phyloP scores from a whole-genome alignment of 129 eudicot species.

The Arctium lappa region DNA sequence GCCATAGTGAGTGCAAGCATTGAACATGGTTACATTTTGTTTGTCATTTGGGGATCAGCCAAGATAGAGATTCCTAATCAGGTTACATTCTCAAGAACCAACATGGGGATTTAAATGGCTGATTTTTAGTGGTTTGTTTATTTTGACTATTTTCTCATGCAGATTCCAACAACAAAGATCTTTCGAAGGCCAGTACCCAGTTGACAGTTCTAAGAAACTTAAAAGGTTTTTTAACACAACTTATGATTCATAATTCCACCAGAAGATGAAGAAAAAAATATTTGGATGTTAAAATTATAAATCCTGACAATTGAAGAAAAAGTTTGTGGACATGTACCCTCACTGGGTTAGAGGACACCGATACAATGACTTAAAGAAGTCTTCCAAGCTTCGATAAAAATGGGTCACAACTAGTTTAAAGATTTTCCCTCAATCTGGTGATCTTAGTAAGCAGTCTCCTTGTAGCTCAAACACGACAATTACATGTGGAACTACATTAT shows the following conservation, averaged over 20 bases:
- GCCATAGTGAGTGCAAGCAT: neutral
- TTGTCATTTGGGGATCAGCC: neutral
- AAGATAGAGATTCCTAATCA: neutral
- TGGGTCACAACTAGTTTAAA: neutral
- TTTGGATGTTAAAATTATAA: neutral
- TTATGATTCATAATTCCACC: neutral
- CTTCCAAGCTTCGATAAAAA: neutral
- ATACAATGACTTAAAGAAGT: neutral
- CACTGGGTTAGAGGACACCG: neutral
- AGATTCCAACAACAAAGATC: neutral
- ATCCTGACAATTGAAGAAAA: neutral
- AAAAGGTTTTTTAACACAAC: neutral
- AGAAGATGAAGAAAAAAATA: neutral
- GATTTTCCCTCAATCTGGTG: neutral
- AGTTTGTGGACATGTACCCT: neutral
- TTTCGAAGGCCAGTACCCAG: neutral
- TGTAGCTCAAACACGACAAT: neutral
- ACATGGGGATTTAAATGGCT: neutral
- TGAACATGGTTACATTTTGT: neutral
- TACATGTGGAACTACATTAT: neutral
- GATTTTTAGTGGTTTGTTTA: neutral
- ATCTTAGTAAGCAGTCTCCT: neutral
- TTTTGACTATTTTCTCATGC: neutral
- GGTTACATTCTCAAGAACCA: neutral
- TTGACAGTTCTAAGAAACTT: neutral